Conservation (phyloP, 2,329 filamentous ascomycete species). For the Aspergillus puulaauensis region DNA sequence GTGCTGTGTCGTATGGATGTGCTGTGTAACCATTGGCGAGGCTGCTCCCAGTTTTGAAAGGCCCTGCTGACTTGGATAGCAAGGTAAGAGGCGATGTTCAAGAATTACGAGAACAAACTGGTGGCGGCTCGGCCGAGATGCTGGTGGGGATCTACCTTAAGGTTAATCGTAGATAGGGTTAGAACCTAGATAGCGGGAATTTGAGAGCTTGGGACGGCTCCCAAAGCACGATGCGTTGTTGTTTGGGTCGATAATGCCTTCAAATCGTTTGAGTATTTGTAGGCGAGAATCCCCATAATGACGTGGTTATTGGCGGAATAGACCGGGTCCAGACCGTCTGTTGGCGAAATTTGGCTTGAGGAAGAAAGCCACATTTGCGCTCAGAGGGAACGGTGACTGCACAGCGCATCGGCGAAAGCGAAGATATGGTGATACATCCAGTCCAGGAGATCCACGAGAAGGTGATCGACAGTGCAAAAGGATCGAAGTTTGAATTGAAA, state of each 20-base stretch:
- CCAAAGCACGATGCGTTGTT: neutral
- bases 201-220: neutral
- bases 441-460: neutral
- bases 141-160: neutral
- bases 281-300: neutral
- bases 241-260: neutral
- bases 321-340: conserved; percentile 14
- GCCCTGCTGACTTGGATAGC: neutral
- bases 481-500: neutral
- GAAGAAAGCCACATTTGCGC: conserved; percentile 4
- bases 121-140: neutral
- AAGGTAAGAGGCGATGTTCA: neutral
- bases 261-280: neutral
- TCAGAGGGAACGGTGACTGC: neutral
- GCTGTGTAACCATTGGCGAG: conserved; percentile 9
- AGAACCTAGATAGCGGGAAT: neutral
- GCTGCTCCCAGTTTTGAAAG: too few relatives aligned
- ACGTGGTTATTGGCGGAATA: conserved; percentile 11
- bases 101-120: too few relatives aligned
- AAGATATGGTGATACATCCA: neutral
- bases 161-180: conserved; percentile 7
- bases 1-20: conserved; percentile 10
- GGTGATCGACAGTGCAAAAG: neutral
- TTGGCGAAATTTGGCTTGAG: conserved; percentile 19
- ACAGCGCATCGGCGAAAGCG: neutral